phyloP scores from a whole-genome alignment of 345 rosid species.

The Hibiscus mutabilis region DNA sequence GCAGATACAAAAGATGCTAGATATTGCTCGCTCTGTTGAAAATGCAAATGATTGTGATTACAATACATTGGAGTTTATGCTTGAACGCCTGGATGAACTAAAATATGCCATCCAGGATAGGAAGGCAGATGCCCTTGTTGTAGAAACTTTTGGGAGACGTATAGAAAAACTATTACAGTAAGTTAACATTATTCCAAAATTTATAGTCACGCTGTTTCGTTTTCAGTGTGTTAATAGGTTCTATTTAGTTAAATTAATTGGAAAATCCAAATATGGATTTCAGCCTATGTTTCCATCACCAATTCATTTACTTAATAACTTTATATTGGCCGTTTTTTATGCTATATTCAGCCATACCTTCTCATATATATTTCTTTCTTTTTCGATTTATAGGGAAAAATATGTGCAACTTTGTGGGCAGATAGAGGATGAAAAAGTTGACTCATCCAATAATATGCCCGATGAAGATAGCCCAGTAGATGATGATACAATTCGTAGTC shows the following conservation, averaged over 20 bases:
- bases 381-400: constrained; percentile 61
- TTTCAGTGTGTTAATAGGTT: neutral
- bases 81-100: constrained; percentile 69
- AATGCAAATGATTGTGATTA: constrained; percentile 62
- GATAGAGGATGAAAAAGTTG: constrained; percentile 75
- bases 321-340: neutral
- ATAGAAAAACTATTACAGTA: constrained; percentile 90
- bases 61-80: constrained; percentile 60
- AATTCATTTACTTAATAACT: neutral
- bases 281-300: neutral
- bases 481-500: constrained; percentile 70
- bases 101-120: constrained; percentile 88
- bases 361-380: neutral
- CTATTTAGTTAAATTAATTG: neutral
- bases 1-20: constrained; percentile 73
- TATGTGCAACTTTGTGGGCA: constrained; percentile 66
- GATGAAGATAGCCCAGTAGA: constrained; percentile 85
- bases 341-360: constrained; percentile 1
- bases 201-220: neutral
- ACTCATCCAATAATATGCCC: constrained; percentile 42
- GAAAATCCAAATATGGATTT: neutral
- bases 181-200: constrained; percentile 17
- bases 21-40: constrained; percentile 71
- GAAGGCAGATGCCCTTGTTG: constrained; percentile 87
- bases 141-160: constrained; percentile 95